Conservation (phyloP, 768 basidiomycete species). For the Mrakia gelida region DNA sequence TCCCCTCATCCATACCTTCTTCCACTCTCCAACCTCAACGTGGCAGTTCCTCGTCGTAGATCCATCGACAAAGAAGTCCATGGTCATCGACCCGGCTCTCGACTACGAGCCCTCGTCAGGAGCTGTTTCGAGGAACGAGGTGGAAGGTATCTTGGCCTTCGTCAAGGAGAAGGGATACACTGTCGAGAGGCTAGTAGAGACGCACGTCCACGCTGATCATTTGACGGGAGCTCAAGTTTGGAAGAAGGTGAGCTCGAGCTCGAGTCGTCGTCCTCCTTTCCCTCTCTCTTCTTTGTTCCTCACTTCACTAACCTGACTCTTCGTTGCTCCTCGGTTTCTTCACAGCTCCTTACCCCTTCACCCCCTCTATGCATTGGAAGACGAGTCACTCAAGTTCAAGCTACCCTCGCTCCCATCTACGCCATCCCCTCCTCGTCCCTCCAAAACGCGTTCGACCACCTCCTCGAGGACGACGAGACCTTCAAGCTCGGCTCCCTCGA, state of each 20-base stretch:
- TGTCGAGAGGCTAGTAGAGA: slow-evolving; percentile 38
- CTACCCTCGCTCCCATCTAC: slow-evolving; percentile 34
- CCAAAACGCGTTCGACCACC: slow-evolving; percentile 36
- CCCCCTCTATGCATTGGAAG: slow-evolving; percentile 34
- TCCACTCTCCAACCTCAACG: slow-evolving; percentile 35
- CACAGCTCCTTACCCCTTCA: not conserved
- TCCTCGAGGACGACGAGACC: slow-evolving; percentile 37
- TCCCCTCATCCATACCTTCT: slow-evolving; percentile 37
- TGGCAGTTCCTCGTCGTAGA: slow-evolving; percentile 39
- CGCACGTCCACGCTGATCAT: slow-evolving; percentile 42
- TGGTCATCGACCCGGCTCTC: slow-evolving; percentile 39
- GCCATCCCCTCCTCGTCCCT: slow-evolving; percentile 31
- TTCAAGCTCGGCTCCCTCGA: slow-evolving; percentile 34
- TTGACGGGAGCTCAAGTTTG: slow-evolving; percentile 31
- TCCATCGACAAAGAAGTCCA: slow-evolving; percentile 28
- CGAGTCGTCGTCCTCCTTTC: not conserved
- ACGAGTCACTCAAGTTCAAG: slow-evolving; percentile 35
- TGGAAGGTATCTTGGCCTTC: slow-evolving; percentile 34
- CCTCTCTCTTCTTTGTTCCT: not conserved
- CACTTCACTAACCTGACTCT: not conserved
- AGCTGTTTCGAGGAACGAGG: slow-evolving; percentile 33
- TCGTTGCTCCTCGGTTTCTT: not conserved
- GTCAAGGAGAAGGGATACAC: slow-evolving; percentile 26
- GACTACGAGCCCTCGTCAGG: slow-evolving; percentile 36
- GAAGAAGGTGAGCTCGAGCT: slow-evolving; percentile 32